Conservation (phyloP, 1,284 basidiomycete genomes). For the Leccinum fallax region DNA sequence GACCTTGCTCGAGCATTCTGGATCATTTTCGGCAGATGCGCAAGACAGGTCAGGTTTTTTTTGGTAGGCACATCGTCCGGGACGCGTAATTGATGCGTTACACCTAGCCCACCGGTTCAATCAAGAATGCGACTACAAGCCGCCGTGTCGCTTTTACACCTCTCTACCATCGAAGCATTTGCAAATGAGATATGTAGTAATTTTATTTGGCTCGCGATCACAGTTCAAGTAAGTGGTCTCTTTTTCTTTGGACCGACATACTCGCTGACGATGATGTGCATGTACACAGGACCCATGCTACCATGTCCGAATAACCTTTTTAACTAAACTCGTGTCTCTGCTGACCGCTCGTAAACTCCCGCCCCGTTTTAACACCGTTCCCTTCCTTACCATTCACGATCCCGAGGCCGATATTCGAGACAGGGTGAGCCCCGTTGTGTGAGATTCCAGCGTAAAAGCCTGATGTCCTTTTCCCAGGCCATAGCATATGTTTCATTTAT, state of each 20-base stretch:
- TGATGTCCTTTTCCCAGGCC: conserved; percentile 44
- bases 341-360: conserved; percentile 65
- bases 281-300: conserved; percentile 78
- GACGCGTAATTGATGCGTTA: conserved; percentile 13
- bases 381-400: conserved; percentile 90
- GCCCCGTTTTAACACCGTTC: conserved; percentile 78
- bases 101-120: conserved; percentile 55
- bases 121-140: conserved; percentile 82
- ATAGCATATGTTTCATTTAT: conserved; percentile 56
- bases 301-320: conserved; percentile 79
- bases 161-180: conserved; percentile 68
- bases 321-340: conserved; percentile 74
- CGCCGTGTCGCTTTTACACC: conserved; percentile 78
- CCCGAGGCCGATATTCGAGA: conserved; percentile 81
- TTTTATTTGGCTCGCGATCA: conserved; percentile 74
- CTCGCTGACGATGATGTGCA: neutral
- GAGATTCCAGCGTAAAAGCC: neutral
- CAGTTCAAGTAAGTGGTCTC: conserved; percentile 64
- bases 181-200: conserved; percentile 60
- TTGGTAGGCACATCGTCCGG: neutral
- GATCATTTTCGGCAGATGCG: conserved; percentile 60
- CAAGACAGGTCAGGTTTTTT: conserved; percentile 62
- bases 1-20: conserved; percentile 65
- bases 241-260: neutral
- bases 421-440: conserved; percentile 43